Evolutionary conservation across 768 basidiomycete genomes (phyloP), one percentile per base, ranked within the genome.

Genomic region (Tricholoma bakamatsutake): DNA sequence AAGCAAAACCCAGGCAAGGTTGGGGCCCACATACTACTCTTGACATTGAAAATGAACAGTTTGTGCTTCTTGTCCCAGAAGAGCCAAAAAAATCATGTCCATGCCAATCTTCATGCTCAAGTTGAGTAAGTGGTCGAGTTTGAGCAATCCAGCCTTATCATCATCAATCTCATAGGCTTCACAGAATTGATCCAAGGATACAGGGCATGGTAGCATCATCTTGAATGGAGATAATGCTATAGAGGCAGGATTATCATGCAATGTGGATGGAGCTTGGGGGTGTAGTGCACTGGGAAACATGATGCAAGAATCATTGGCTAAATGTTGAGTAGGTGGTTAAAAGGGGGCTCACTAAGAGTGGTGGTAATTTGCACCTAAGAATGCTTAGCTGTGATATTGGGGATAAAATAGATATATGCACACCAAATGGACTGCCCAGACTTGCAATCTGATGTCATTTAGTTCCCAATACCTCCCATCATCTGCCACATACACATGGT

Each of bases 351-450:
- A 35, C 15, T 51, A 21, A 51, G 30, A 3, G 50, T 33, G 24
- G 50, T 31, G 10, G 31, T 34, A n/a, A 3, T 35, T 21, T 51
- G 50, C 3, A n/a, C 30, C 50, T 51, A 51, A 13, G 9, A 35
- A 13, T 51, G 15, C 9, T 34, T 31, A 51, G 33, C 4, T 12
- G n/a, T 51, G 21, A 28, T 37, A 35, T 35, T 50, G 49, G 17
- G 17, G 8, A 50, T n/a, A 7, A 27, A 30, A 35, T 30, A n/a
- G 30, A 50, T 50, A 33, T 51, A 34, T 51, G 31, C 50, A 5
- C 35, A 51, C 50, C 31, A 51, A 17, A 35, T 34, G 31, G 18
- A 35, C 50, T n/a, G 50, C 50, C 50, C 50, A 51, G 12, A 51
- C 50, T 17, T 51, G 50, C n/a, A 51, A 21, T 35, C 31, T 34